These are phyloP conservation scores for Penicillium salamii DNA, from an alignment of 495 filamentous ascomycete genomes.

Conservation along the genomic window DNA sequence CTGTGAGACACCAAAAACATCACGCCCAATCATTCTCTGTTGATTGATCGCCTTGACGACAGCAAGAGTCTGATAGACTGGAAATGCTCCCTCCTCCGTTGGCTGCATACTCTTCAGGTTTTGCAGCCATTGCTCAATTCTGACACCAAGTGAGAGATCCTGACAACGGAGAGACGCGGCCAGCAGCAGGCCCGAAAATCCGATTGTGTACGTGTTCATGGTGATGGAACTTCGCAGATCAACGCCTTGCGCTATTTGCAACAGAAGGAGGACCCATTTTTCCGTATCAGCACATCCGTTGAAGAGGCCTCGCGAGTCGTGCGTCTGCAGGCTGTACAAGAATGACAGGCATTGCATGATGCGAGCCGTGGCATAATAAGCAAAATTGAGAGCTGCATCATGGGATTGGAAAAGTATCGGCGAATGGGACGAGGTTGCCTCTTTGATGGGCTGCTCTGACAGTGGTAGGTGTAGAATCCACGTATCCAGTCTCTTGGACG, in stretches of 20 bases:
- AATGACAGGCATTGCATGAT: constrained; percentile 27
- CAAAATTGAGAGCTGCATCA: constrained; percentile 27
- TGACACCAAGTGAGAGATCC: constrained; percentile 8
- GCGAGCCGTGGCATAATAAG: constrained; percentile 24
- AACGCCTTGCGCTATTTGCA: constrained; percentile 21
- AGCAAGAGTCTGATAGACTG: constrained; percentile 24
- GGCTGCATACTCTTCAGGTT: constrained; percentile 11
- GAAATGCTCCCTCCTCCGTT: constrained; percentile 29
- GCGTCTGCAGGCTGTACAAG: constrained; percentile 5
- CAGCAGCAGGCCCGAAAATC: constrained; percentile 28
- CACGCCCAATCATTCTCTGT: constrained; percentile 13
- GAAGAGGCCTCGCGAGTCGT: not conserved
- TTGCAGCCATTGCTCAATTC: constrained; percentile 25
- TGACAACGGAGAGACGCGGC: constrained; percentile 24
- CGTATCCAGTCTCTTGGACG: constrained; percentile 11
- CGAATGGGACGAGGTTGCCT: not conserved
- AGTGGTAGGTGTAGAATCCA: constrained; percentile 1
- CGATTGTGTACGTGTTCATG: constrained; percentile 30
- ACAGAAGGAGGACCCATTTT: constrained; percentile 16
- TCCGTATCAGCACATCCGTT: constrained; percentile 13
- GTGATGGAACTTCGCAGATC: constrained; percentile 13
- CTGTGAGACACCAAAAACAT: constrained; percentile 21
- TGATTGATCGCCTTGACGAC: constrained; percentile 22
- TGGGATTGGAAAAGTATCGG: constrained; percentile 21
- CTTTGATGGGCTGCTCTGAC: no score